phyloP scores from a whole-genome alignment of 2,329 filamentous ascomycete genomes.

The Aureobasidium musti region DNA sequence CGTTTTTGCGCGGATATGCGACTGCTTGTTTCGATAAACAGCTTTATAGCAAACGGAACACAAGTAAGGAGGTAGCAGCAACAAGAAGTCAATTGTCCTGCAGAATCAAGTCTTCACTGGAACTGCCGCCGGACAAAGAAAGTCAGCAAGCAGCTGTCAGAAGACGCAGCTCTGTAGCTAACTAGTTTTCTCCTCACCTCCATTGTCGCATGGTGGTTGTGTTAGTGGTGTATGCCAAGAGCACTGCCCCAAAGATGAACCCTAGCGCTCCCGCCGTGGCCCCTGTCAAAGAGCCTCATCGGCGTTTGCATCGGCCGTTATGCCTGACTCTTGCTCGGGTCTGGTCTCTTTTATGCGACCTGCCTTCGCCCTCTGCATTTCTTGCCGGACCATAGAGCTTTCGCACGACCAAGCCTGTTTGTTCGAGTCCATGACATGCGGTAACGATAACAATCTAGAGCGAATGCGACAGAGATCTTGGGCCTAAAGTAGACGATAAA shows the following conservation, averaged over 20 bases:
- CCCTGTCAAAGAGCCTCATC: constrained; percentile 23
- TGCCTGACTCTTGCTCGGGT: constrained; percentile 2
- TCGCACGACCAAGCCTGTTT: neutral
- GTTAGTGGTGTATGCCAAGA: constrained; percentile 1
- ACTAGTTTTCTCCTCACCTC: constrained; percentile 10
- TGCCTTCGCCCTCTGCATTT: constrained; percentile 4
- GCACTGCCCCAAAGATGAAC: constrained; percentile 21
- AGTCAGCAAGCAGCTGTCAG: constrained; percentile 13
- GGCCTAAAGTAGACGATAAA: constrained; percentile 21
- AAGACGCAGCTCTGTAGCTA: constrained; percentile 9
- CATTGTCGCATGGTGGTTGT: constrained; percentile 10
- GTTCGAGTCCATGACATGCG: neutral
- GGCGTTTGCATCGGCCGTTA: constrained; percentile 13
- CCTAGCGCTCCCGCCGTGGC: constrained; percentile 11
- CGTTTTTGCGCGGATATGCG: constrained; percentile 6
- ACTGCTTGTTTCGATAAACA: constrained; percentile 12
- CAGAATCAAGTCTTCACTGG: neutral
- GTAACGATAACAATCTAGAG: neutral
- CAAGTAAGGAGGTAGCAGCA: neutral
- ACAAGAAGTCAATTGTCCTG: neutral
- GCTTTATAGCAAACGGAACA: neutral
- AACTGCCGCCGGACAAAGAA: constrained; percentile 2
- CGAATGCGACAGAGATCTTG: neutral
- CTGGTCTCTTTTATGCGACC: constrained; percentile 1
- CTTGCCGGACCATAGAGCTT: neutral